Conservation (phyloP, 1,139 yeast genomes). For the Saccharomycopsis hybrid region DNA sequence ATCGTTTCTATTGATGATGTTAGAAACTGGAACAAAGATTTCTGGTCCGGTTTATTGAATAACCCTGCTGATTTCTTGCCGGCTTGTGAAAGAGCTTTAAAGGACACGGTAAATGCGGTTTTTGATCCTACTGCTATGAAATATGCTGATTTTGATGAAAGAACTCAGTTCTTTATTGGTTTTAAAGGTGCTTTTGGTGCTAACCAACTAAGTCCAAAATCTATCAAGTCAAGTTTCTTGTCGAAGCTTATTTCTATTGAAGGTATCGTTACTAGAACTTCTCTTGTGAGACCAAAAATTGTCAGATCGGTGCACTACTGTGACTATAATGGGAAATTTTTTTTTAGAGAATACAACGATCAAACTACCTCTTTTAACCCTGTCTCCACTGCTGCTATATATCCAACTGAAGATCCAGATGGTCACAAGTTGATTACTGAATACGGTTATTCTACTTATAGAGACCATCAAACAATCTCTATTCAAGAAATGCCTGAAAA, state of each 20-base stretch:
- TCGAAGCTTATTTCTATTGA: constrained; percentile 84
- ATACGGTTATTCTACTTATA: constrained; percentile 86
- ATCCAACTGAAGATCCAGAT: constrained; percentile 89
- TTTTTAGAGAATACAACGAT: constrained; percentile 88
- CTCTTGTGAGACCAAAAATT: constrained; percentile 88
- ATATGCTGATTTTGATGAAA: constrained; percentile 46
- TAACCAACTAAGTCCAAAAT: constrained; percentile 81
- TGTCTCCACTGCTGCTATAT: constrained; percentile 75
- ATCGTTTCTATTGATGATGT: constrained; percentile 79
- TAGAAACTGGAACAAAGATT: constrained; percentile 71
- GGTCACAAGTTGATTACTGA: constrained; percentile 87
- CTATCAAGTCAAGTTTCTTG: constrained; percentile 68
- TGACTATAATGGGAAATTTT: constrained; percentile 75
- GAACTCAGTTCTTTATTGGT: constrained; percentile 67
- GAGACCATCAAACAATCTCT: constrained; percentile 90
- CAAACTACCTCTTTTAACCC: constrained; percentile 90
- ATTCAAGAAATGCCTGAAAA: constrained; percentile 98
- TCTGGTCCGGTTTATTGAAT: constrained; percentile 73
- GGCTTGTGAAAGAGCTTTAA: constrained; percentile 81
- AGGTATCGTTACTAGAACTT: constrained; percentile 93
- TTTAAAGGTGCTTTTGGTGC: constrained; percentile 92
- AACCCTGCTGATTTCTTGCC: constrained; percentile 84
- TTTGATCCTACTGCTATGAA: constrained; percentile 51
- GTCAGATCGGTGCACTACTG: constrained; percentile 92
- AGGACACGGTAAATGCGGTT: constrained; percentile 70